Conservation (phyloP, 2,329 filamentous ascomycete genomes). For the Diaporthe humulicola region DNA sequence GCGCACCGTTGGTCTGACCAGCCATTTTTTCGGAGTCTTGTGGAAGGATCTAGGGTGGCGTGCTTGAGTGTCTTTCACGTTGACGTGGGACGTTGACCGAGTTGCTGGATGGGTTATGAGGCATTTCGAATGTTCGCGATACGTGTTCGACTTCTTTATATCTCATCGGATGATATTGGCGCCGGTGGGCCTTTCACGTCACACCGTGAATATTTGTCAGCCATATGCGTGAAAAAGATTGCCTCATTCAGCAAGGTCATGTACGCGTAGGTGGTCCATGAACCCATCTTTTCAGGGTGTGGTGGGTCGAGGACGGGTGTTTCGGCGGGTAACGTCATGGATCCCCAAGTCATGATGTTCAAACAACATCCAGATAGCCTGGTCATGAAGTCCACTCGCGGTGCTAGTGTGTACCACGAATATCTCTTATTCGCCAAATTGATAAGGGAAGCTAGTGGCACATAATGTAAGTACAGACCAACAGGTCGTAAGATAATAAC, state of each 20-base stretch:
- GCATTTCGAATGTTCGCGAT: neutral
- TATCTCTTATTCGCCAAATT: neutral
- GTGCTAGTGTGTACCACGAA: neutral
- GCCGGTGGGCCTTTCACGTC: constrained; percentile 24
- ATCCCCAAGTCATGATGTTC: constrained; percentile 11
- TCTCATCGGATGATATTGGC: constrained; percentile 19
- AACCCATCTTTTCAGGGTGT: constrained; percentile 28
- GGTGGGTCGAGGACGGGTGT: constrained; percentile 1
- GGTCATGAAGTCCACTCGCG: constrained; percentile 1
- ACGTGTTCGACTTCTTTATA: neutral
- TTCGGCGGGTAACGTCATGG: constrained; percentile 23
- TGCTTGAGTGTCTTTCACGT: neutral
- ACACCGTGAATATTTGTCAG: constrained; percentile 12
- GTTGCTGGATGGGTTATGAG: neutral
- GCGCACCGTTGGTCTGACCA: constrained; percentile 7
- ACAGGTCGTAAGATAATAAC: neutral
- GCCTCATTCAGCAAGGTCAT: constrained; percentile 3
- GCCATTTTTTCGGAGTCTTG: neutral
- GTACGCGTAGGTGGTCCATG: neutral
- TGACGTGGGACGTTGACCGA: no score
- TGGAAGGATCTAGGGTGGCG: neutral
- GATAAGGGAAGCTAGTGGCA: neutral
- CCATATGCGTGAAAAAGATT: constrained; percentile 8
- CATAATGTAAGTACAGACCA: neutral
- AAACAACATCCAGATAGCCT: neutral